Evolutionary conservation across 2,329 filamentous ascomycete genomes (phyloP).

Genomic region (Colletotrichum filicis): DNA sequence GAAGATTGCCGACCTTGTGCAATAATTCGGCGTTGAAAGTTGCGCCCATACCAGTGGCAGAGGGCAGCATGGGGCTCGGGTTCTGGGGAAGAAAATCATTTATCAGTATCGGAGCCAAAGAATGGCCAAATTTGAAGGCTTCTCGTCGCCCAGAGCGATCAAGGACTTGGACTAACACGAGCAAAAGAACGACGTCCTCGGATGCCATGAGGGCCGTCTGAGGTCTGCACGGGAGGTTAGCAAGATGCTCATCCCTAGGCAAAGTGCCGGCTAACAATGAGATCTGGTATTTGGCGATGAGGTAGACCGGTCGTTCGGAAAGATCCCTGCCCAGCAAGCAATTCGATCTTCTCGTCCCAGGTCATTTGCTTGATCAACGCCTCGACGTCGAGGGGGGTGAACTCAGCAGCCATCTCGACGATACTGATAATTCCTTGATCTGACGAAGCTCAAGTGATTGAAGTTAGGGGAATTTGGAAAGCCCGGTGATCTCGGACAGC

Average conservation of each 20-base stretch:
- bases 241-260: neutral
- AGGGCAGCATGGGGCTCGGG: conserved; percentile 41
- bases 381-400: conserved; percentile 23
- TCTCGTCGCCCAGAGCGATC: too few relatives aligned
- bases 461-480: neutral
- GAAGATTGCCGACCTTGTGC: conserved; percentile 63
- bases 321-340: conserved; percentile 35
- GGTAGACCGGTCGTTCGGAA: conserved; percentile 33
- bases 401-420: neutral
- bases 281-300: conserved; percentile 25
- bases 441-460: neutral
- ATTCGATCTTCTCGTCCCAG: conserved; percentile 35
- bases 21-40: conserved; percentile 71
- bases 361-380: conserved; percentile 32
- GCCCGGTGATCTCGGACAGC: neutral
- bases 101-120: neutral
- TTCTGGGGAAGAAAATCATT: neutral
- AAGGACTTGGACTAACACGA: conserved; percentile 1
- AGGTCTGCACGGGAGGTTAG: conserved; percentile 5
- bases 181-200: conserved; percentile 25
- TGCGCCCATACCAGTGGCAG: conserved; percentile 57
- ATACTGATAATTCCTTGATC: neutral
- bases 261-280: neutral
- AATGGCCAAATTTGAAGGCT: neutral
- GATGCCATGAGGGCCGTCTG: conserved; percentile 29